Conservation (phyloP, 1,284 basidiomycete genomes). For the Ganoderma multipileum region DNA sequence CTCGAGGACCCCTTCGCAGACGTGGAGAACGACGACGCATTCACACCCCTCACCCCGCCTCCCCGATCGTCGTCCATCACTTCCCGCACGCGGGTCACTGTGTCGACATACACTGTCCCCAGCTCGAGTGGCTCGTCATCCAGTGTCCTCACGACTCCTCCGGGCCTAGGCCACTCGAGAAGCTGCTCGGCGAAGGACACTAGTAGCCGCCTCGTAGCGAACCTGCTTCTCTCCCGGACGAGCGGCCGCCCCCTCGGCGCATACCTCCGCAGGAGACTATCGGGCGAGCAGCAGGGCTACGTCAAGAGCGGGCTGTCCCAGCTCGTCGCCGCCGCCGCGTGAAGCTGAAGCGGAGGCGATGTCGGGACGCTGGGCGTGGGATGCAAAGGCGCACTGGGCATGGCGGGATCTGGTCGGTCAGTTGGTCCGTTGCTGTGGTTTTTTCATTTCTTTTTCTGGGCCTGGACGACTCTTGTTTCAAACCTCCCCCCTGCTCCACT, state of each 20-base stretch:
- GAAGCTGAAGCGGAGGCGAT: slow-evolving; percentile 5
- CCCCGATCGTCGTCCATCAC: slow-evolving; percentile 5
- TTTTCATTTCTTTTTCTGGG: not conserved
- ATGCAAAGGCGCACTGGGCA: not conserved
- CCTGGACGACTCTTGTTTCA: not conserved
- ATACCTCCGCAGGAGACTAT: slow-evolving; percentile 30
- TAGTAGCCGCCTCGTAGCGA: slow-evolving; percentile 37
- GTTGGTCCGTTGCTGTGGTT: slow-evolving; percentile 1
- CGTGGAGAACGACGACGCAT: slow-evolving; percentile 20
- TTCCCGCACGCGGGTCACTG: slow-evolving; percentile 25
- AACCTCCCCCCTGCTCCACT: not conserved
- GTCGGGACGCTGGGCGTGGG: not conserved
- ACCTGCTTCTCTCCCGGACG: slow-evolving; percentile 36
- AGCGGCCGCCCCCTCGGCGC: slow-evolving; percentile 34
- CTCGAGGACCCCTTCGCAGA: slow-evolving; percentile 40
- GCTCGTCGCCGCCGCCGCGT: slow-evolving; percentile 33
- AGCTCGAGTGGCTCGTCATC: slow-evolving; percentile 4
- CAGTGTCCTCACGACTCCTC: slow-evolving; percentile 17
- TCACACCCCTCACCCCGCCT: slow-evolving; percentile 21
- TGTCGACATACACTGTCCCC: slow-evolving; percentile 21
- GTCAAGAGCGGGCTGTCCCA: slow-evolving; percentile 38
- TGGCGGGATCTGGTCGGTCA: not conserved
- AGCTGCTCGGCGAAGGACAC: slow-evolving; percentile 26
- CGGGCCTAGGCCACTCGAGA: slow-evolving; percentile 12
- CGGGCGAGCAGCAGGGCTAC: slow-evolving; percentile 32